phyloP scores from a whole-genome alignment of 305 asterid species.

The Fraxinus ornus region DNA sequence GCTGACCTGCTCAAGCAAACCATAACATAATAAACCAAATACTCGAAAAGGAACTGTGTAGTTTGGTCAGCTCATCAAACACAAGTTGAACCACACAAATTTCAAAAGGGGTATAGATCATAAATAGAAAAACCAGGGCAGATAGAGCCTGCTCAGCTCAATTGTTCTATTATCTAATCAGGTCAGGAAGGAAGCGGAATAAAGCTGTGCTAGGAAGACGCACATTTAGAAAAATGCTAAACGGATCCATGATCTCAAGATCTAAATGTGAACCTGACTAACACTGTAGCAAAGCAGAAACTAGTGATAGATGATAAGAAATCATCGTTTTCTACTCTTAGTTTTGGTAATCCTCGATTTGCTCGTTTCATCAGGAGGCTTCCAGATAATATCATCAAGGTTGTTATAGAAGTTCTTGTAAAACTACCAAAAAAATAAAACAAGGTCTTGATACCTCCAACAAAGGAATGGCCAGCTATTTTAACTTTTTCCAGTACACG shows the following conservation, averaged over 20 bases:
- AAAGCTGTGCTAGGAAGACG: background rate
- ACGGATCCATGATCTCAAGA: background rate
- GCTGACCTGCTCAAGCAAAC: background rate
- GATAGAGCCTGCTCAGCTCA: background rate
- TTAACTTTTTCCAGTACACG: background rate
- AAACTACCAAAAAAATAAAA: slow-evolving; percentile 51
- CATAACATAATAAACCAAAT: background rate
- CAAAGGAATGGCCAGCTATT: background rate
- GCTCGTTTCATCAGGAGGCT: slow-evolving; percentile 60
- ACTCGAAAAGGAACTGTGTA: background rate
- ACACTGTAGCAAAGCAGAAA: slow-evolving; percentile 8
- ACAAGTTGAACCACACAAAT: background rate
- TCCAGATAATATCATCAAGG: slow-evolving; percentile 93
- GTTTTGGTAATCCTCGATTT: slow-evolving; percentile 56
- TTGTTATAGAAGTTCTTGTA: slow-evolving; percentile 85
- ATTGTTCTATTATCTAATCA: background rate
- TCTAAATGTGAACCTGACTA: background rate
- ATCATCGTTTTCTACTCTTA: slow-evolving; percentile 59
- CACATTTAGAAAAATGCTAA: background rate
- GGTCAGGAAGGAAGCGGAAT: background rate
- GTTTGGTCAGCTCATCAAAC: background rate
- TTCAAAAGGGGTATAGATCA: background rate
- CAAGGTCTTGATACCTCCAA: background rate
- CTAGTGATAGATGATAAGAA: background rate
- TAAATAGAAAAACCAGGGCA: background rate